Evolutionary conservation across 179 eudicot species (phyloP).

Genomic region (Beta macrorhiza): DNA sequence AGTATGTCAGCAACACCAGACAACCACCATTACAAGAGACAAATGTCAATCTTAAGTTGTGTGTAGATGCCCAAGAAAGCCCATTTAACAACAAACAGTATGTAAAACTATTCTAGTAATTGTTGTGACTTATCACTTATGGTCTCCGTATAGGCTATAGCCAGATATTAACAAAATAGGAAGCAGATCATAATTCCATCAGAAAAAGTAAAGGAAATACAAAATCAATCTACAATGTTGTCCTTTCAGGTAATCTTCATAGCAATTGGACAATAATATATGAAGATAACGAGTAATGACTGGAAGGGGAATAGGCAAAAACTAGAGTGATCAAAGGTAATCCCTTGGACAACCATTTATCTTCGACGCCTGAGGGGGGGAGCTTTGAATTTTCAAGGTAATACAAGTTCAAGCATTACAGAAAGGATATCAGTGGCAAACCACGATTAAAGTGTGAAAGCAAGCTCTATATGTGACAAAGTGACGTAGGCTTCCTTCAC

Average conservation of each 20-base stretch:
- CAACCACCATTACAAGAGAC: background rate
- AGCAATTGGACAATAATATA: background rate
- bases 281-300: background rate
- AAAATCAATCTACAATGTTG: background rate
- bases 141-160: background rate
- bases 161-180: background rate
- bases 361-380: background rate
- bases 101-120: background rate
- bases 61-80: background rate
- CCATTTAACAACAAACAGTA: background rate
- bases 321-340: background rate
- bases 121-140: background rate
- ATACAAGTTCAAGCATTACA: background rate
- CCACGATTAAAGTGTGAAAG: background rate
- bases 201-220: background rate
- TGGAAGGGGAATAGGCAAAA: background rate
- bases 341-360: background rate
- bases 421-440: background rate
- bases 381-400: background rate
- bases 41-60: background rate
- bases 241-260: background rate
- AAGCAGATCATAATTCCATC: background rate
- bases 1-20: slow-evolving; percentile 20
- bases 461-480: background rate
- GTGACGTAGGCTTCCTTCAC: background rate